phyloP scores from a whole-genome alignment of 495 filamentous ascomycete genomes.

The Terfezia boudieri region DNA sequence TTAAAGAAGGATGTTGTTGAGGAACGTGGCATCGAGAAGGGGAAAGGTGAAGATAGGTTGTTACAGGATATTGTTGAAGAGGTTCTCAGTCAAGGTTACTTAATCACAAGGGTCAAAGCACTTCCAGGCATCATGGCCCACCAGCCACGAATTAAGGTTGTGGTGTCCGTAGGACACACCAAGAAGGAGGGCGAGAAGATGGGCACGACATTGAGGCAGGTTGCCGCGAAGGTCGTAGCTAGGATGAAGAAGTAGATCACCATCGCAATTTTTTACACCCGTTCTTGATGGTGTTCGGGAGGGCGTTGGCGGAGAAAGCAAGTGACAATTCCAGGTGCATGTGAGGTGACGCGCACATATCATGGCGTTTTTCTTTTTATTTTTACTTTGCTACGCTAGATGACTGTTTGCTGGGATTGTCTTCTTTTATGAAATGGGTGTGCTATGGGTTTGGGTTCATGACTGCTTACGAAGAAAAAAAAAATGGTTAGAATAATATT shows the following conservation, averaged over 20 bases:
- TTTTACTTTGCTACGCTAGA: too few species aligned
- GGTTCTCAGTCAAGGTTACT: constrained; percentile 59
- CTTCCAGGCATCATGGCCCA: constrained; percentile 33
- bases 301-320: too few species aligned
- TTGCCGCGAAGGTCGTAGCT: constrained; percentile 64
- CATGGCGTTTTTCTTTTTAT: too few species aligned
- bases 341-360: too few species aligned
- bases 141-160: constrained; percentile 67
- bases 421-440: too few species aligned
- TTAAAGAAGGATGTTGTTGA: constrained; percentile 62
- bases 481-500: too few species aligned
- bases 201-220: constrained; percentile 67
- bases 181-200: constrained; percentile 92
- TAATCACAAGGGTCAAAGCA: constrained; percentile 67
- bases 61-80: constrained; percentile 86
- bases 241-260: constrained; percentile 22
- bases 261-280: too few species aligned
- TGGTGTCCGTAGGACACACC: constrained; percentile 62
- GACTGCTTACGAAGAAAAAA: too few species aligned
- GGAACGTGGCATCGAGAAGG: constrained; percentile 32
- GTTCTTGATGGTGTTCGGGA: too few species aligned
- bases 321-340: too few species aligned
- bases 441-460: too few species aligned
- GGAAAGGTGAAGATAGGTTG: constrained; percentile 52
- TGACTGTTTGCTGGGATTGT: too few species aligned